phyloP scores from a whole-genome alignment of 2,329 filamentous ascomycete species.

The Colletotrichum sansevieriae region DNA sequence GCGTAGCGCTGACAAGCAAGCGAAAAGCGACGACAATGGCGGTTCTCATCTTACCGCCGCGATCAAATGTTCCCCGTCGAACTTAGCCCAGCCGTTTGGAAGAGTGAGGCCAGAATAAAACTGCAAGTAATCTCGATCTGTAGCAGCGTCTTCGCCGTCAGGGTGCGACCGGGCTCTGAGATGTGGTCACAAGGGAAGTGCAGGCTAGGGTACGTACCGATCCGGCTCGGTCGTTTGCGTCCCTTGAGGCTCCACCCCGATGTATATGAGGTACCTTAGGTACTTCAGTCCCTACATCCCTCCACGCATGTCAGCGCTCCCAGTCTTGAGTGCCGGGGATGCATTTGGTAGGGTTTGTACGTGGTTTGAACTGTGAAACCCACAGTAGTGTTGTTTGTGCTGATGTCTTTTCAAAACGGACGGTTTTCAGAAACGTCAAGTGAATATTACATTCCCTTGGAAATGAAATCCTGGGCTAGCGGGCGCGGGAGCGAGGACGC shows the following conservation, averaged over 20 bases:
- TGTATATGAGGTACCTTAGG: neutral
- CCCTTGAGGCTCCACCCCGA: slow-evolving; percentile 38
- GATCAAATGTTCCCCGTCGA: neutral
- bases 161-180: slow-evolving; percentile 13
- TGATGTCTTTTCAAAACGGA: slow-evolving; percentile 40
- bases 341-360: slow-evolving; percentile 22
- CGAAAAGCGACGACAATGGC: neutral
- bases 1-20: slow-evolving; percentile 2
- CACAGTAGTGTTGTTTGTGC: slow-evolving; percentile 40
- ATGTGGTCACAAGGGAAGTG: slow-evolving; percentile 8
- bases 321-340: slow-evolving; percentile 13
- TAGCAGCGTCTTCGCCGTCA: slow-evolving; percentile 9
- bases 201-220: neutral
- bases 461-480: slow-evolving; percentile 22
- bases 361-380: slow-evolving; percentile 41
- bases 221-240: slow-evolving; percentile 14
- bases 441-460: slow-evolving; percentile 18
- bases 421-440: slow-evolving; percentile 37
- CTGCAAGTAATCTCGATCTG: neutral
- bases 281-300: neutral
- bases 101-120: neutral
- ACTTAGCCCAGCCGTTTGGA: neutral
- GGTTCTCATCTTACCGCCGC: too few species aligned
- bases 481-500: slow-evolving; percentile 18
- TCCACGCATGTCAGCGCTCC: slow-evolving; percentile 11